phyloP scores from a whole-genome alignment of 2,329 filamentous ascomycete genomes.

The Trichophyton rubrum region DNA sequence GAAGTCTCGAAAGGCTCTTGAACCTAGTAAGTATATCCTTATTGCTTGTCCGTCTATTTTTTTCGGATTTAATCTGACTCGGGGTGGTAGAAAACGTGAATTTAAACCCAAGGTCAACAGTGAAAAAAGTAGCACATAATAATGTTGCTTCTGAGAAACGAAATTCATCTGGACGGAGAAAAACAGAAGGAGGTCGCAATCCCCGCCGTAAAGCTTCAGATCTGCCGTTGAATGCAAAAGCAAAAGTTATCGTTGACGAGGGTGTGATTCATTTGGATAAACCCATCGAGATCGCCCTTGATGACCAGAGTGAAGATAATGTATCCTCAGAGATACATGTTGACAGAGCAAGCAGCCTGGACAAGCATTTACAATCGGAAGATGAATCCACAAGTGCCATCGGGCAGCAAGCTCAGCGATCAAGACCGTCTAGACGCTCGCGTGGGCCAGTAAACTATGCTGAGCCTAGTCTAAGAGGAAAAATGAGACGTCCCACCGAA shows the following conservation, averaged over 20 bases:
- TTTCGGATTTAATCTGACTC: background rate
- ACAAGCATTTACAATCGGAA: background rate
- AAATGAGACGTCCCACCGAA: constrained; percentile 71
- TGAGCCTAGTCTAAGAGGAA: constrained; percentile 66
- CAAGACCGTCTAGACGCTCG: constrained; percentile 40
- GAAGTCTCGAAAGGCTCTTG: constrained; percentile 17
- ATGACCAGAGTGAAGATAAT: background rate
- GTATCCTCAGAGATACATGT: background rate
- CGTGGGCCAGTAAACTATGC: constrained; percentile 64
- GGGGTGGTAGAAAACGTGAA: constrained; percentile 37
- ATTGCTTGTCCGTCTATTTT: background rate
- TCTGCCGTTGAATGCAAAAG: background rate
- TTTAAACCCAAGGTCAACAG: constrained; percentile 28
- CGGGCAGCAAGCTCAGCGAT: background rate
- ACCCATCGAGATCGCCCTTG: background rate
- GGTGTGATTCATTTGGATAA: background rate
- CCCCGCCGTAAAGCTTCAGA: background rate
- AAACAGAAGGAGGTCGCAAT: background rate
- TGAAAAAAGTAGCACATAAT: constrained; percentile 15
- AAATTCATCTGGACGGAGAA: background rate
- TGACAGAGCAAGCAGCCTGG: background rate
- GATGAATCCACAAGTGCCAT: background rate
- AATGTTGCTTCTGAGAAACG: background rate
- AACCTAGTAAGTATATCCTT: constrained; percentile 29
- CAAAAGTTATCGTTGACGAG: background rate